Conservation (phyloP, 1,284 basidiomycete species). For the Ustilago lituana region DNA sequence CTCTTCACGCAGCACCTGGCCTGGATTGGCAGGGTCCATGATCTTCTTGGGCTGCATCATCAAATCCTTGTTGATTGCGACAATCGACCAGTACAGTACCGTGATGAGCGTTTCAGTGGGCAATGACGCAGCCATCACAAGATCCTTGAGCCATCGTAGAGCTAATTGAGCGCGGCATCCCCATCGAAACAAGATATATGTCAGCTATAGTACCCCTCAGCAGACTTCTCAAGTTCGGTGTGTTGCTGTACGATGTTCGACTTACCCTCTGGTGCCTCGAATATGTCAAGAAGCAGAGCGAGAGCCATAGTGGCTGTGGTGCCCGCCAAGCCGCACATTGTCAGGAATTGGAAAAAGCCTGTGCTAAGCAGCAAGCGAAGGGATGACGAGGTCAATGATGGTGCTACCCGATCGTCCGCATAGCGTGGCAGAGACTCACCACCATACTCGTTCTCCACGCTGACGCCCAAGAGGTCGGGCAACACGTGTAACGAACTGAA, state of each 20-base stretch:
- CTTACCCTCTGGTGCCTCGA: constrained; percentile 27
- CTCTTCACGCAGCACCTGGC: constrained; percentile 44
- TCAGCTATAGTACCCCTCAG: neutral
- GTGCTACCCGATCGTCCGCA: too few species aligned
- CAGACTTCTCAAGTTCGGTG: neutral
- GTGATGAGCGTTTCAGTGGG: constrained; percentile 53
- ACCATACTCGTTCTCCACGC: constrained; percentile 26
- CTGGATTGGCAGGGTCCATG: constrained; percentile 49
- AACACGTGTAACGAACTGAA: constrained; percentile 27
- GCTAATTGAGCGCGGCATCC: too few species aligned
- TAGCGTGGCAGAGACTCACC: constrained; percentile 16
- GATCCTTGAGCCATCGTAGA: constrained; percentile 24
- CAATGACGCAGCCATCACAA: constrained; percentile 29
- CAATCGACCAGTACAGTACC: constrained; percentile 52
- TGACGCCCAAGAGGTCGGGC: constrained; percentile 18
- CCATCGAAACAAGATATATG: too few species aligned
- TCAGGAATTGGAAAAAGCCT: constrained; percentile 42
- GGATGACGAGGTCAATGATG: too few species aligned
- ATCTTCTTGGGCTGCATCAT: constrained; percentile 42
- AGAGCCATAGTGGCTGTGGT: constrained; percentile 19
- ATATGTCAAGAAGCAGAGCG: constrained; percentile 22
- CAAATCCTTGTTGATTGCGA: constrained; percentile 39
- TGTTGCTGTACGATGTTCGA: neutral
- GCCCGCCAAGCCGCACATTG: constrained; percentile 31
- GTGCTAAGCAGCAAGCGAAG: too few species aligned